Evolutionary conservation across 495 filamentous ascomycete genomes (phyloP), one percentile per base, ranked within the genome.

Genomic region (Talaromyces ruber): DNA sequence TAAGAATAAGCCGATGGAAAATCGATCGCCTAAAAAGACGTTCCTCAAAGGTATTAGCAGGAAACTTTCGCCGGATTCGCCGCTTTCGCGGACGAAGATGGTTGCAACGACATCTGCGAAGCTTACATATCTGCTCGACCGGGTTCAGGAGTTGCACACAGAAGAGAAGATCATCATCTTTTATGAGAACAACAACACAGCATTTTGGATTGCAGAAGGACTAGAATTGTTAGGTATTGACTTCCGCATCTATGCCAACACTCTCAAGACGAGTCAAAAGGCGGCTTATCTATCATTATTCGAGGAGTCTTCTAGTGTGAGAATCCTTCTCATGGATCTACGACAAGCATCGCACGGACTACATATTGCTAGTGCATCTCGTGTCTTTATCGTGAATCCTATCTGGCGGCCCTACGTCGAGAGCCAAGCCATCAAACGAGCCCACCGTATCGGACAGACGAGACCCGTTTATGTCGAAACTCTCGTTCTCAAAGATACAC

Each of bases 301-400:
- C 74, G 90, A 90, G 63, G 76, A 85, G 30, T 84, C 82, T 8
- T 74, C 81, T 2, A 74, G 74, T 12, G 73, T 81, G 47, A 85
- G 90, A 0, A 89, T 97, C 0, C 76, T 98, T 0, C 78, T 97
- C 4, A 97, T 98, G 90, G 91, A 96, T 68, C 84, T 97, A 22
- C 82, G 81, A 2, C 89, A 94, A 69, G 92, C 92, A 16, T 91
- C 93, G 3, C 90, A 91, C 62, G 93, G 93, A 0, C 78, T 98
- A 0, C 91, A 97, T 65, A 84, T 97, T 67, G 83, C 84, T 22
- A 83, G 84, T 32, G 93, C 94, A 4, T 92, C 86, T 0, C 80
- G 93, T 0, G 87, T 97, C n/a, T 95, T 88, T 76, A 96, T 98
- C 66, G 80, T 96, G 63, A 95, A 91, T 62, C 93, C 93, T 0